Evolutionary conservation across 228 moss, liverwort and hornwort species (phyloP).

Genomic region (Sphagnum magellanicum): DNA sequence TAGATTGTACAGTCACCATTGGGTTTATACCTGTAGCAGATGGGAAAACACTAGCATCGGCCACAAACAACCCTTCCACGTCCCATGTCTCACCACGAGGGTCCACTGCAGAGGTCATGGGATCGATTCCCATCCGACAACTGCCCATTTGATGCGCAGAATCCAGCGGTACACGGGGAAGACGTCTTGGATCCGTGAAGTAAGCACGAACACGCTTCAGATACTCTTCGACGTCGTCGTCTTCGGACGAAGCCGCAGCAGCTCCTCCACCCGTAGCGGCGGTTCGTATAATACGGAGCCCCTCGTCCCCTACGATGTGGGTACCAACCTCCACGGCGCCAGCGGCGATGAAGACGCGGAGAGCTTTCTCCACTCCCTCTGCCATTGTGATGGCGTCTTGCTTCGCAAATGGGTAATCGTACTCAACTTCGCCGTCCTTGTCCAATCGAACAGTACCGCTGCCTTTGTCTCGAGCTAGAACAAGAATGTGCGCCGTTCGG

Average conservation of each 20-base stretch:
- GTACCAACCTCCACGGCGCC: slow-evolving; percentile 35
- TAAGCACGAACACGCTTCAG: too few relatives aligned
- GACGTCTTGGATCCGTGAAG: too few relatives aligned
- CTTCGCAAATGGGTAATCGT: slow-evolving; percentile 7
- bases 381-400: slow-evolving; percentile 10
- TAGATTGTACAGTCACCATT: slow-evolving; percentile 40
- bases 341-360: slow-evolving; percentile 26
- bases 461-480: slow-evolving; percentile 24
- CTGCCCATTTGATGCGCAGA: slow-evolving; percentile 50
- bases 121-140: slow-evolving; percentile 33
- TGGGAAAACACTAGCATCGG: slow-evolving; percentile 43
- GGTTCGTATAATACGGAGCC: slow-evolving; percentile 1
- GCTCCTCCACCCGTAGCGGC: too few relatives aligned
- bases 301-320: slow-evolving; percentile 14
- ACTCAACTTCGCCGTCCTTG: neutral
- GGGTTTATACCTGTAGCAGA: slow-evolving; percentile 44
- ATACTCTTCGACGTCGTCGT: too few relatives aligned
- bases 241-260: too few relatives aligned
- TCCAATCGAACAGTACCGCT: slow-evolving; percentile 14
- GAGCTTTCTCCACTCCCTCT: slow-evolving; percentile 14
- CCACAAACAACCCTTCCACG: slow-evolving; percentile 24
- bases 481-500: slow-evolving; percentile 22
- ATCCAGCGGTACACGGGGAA: slow-evolving; percentile 5
- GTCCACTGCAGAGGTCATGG: slow-evolving; percentile 27
- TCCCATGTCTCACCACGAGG: slow-evolving; percentile 34